These are phyloP conservation scores for Orbilia blumenaviensis DNA, from an alignment of 2,329 filamentous ascomycete genomes.

Conservation along the genomic window DNA sequence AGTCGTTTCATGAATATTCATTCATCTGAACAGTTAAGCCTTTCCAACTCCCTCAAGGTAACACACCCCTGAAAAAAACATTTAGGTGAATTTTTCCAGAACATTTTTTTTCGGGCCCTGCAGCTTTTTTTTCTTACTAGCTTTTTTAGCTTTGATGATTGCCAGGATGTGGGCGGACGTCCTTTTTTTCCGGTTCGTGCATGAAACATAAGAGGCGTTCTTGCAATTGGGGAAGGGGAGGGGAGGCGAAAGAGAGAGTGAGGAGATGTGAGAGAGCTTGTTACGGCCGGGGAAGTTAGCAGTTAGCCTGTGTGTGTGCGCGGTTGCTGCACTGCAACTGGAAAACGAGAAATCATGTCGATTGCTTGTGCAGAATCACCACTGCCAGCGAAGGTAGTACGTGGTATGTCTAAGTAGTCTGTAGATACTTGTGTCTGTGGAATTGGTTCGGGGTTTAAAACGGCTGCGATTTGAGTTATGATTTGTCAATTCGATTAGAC, in stretches of 20 bases:
- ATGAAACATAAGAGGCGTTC: slow-evolving; percentile 25
- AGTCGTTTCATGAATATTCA: slow-evolving; percentile 8
- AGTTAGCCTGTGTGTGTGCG: not conserved
- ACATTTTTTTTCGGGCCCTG: slow-evolving; percentile 22
- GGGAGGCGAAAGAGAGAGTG: not conserved
- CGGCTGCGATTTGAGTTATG: no score
- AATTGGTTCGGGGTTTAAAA: not conserved
- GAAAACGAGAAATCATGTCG: slow-evolving; percentile 2
- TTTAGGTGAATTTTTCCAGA: slow-evolving; percentile 31
- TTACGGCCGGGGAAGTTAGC: not conserved
- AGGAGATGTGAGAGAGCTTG: not conserved
- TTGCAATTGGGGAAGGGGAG: not conserved
- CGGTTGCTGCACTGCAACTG: not conserved
- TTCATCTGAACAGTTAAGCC: slow-evolving; percentile 11
- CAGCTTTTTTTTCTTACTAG: no score
- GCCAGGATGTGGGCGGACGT: not conserved
- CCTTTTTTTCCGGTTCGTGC: slow-evolving; percentile 33
- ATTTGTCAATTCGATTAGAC: slow-evolving; percentile 14
- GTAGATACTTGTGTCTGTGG: slow-evolving; percentile 15
- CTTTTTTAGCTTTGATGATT: slow-evolving; percentile 11
- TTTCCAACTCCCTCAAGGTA: not conserved
- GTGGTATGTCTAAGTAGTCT: slow-evolving; percentile 10
- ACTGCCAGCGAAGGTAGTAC: slow-evolving; percentile 2
- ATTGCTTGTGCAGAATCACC: slow-evolving; percentile 22
- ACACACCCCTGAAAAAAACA: slow-evolving; percentile 27